Conservation (phyloP, 768 basidiomycete species). For the Leccinum broughii region DNA sequence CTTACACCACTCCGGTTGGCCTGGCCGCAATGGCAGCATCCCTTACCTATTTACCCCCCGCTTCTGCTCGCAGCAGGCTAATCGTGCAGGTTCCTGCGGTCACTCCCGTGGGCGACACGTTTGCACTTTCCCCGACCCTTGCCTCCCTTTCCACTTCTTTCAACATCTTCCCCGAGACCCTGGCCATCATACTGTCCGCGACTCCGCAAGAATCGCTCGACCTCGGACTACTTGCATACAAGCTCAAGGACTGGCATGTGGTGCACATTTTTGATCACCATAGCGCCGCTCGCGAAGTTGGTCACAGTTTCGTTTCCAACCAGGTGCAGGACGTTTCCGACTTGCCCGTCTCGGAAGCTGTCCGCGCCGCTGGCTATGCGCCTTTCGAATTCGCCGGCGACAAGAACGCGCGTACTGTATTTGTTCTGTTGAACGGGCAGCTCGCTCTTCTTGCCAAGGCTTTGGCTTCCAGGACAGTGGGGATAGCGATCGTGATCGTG, state of each 20-base stretch:
- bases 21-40: slow-evolving; percentile 82
- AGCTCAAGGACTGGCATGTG: slow-evolving; percentile 62
- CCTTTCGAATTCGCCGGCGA: slow-evolving; percentile 79
- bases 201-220: slow-evolving; percentile 82
- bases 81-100: slow-evolving; percentile 83
- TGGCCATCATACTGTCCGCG: slow-evolving; percentile 78
- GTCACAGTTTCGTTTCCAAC: slow-evolving; percentile 49
- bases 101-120: slow-evolving; percentile 60
- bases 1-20: slow-evolving; percentile 82
- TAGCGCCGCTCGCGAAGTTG: slow-evolving; percentile 73
- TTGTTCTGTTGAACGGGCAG: slow-evolving; percentile 77
- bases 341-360: slow-evolving; percentile 45
- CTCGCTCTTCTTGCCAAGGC: slow-evolving; percentile 65
- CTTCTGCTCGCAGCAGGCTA: slow-evolving; percentile 63
- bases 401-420: slow-evolving; percentile 55
- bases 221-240: slow-evolving; percentile 76
- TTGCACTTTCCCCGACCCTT: slow-evolving; percentile 77
- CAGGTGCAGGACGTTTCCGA: slow-evolving; percentile 31
- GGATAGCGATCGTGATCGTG: slow-evolving; percentile 68
- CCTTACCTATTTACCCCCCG: slow-evolving; percentile 67
- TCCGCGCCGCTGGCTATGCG: slow-evolving; percentile 62
- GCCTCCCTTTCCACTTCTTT: slow-evolving; percentile 62
- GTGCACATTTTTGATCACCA: slow-evolving; percentile 92
- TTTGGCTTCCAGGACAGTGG: slow-evolving; percentile 41
- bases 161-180: slow-evolving; percentile 59